These are phyloP conservation scores for Blastocystis sp. DNA, from an alignment of 352 stramenopile genomes.

Conservation along the genomic window DNA sequence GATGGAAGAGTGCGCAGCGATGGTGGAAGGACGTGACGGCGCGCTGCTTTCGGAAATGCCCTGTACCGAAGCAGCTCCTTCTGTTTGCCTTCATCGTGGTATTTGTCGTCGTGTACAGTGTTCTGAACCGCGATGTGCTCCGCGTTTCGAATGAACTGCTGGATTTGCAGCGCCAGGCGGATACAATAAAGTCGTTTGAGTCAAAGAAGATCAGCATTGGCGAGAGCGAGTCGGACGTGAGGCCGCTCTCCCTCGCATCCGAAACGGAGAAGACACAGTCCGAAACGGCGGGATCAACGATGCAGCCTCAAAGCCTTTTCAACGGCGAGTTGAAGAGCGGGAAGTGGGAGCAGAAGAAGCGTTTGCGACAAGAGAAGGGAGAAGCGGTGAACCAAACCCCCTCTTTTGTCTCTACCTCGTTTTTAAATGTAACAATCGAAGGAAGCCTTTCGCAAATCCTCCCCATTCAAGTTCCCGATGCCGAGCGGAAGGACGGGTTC, in stretches of 20 bases:
- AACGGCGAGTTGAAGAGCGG: no score
- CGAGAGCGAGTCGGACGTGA: background rate
- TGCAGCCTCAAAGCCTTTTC: no score
- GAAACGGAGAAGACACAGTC: background rate
- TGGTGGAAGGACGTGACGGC: conserved; percentile 17
- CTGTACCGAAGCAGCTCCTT: conserved; percentile 14
- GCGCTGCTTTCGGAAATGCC: background rate
- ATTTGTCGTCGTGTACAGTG: conserved; percentile 12
- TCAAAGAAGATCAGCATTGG: background rate
- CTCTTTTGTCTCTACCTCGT: background rate
- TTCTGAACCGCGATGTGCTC: conserved; percentile 30
- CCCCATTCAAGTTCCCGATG: background rate
- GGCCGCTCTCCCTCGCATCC: background rate
- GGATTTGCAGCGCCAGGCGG: conserved; percentile 16
- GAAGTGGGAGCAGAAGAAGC: background rate
- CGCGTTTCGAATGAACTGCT: conserved; percentile 40
- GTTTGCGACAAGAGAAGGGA: conserved; percentile 15
- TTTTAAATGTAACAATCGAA: background rate
- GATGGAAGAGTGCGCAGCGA: conserved; percentile 6
- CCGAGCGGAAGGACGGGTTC: background rate
- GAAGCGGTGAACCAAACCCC: no score
- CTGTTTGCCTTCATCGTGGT: conserved; percentile 26
- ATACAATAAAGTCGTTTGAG: conserved; percentile 36
- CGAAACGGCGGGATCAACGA: background rate
- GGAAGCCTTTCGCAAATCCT: conserved; percentile 36